Percentiles rank a stretch among this genome's conserved stretches.
These are phyloP conservation scores for Eucalyptus sp. DNA, from an alignment of 345 rosid species.

Conservation along the genomic window DNA sequence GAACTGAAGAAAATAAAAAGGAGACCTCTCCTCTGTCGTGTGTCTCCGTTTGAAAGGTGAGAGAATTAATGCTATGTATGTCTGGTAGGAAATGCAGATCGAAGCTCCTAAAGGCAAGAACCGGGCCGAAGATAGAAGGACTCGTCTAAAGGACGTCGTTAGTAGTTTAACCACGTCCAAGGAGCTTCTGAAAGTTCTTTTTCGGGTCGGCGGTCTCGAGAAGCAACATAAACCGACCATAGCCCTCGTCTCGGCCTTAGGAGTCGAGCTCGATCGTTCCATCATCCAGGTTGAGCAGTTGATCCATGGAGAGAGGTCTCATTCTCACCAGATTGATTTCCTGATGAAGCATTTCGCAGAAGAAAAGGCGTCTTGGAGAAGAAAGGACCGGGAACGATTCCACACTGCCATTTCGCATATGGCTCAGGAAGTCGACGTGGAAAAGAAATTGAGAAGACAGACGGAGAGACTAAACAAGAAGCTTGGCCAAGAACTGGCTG, in stretches of 20 bases:
- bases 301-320: slow-evolving; percentile 27
- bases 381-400: slow-evolving; percentile 40
- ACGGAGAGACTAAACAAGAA: slow-evolving; percentile 85
- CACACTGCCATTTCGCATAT: slow-evolving; percentile 25
- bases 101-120: slow-evolving; percentile 27
- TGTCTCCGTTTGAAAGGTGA: not conserved
- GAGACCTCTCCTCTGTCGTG: not conserved
- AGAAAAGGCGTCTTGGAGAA: slow-evolving; percentile 49
- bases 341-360: slow-evolving; percentile 41
- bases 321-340: slow-evolving; percentile 29
- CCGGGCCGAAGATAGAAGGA: slow-evolving; percentile 11
- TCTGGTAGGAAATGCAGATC: slow-evolving; percentile 25
- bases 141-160: slow-evolving; percentile 47
- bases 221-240: slow-evolving; percentile 38
- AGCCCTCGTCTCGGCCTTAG: slow-evolving; percentile 55
- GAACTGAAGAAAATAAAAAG: not conserved
- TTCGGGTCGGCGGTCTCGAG: slow-evolving; percentile 39
- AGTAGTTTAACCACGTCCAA: slow-evolving; percentile 57
- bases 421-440: slow-evolving; percentile 60
- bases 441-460: slow-evolving; percentile 55
- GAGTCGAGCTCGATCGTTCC: slow-evolving; percentile 52
- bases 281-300: slow-evolving; percentile 40
- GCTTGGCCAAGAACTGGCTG: slow-evolving; percentile 62
- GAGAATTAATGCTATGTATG: not conserved
- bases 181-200: slow-evolving; percentile 69